Conservation (phyloP, 805 yeast genomes). For the Candida schatavii region DNA sequence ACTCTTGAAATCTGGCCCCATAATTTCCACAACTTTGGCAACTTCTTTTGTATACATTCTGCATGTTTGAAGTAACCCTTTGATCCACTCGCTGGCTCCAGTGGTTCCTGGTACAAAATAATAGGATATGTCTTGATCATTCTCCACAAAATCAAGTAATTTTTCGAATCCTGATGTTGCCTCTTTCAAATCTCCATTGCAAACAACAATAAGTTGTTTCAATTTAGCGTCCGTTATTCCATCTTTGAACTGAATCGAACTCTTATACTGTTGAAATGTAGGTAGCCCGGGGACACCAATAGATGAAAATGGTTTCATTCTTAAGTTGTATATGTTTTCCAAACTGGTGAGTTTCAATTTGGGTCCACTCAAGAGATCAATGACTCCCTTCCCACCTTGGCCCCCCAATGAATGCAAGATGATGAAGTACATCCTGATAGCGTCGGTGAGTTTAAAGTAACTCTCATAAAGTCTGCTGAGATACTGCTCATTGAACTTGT, state of each 20-base stretch:
- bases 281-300: constrained; percentile 78
- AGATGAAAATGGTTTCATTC: constrained; percentile 77
- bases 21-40: constrained; percentile 3
- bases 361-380: constrained; percentile 25
- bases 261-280: constrained; percentile 36
- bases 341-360: constrained; percentile 19
- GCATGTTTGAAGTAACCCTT: not conserved
- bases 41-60: not conserved
- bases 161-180: not conserved
- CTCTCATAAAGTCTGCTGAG: constrained; percentile 17
- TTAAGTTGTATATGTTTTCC: constrained; percentile 36
- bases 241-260: constrained; percentile 10
- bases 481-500: constrained; percentile 20
- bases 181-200: constrained; percentile 4
- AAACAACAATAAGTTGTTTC: constrained; percentile 4
- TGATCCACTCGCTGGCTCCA: not conserved
- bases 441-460: constrained; percentile 18
- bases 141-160: constrained; percentile 4
- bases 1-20: constrained; percentile 3
- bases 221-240: not conserved
- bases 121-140: not conserved
- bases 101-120: not conserved
- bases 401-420: constrained; percentile 16
- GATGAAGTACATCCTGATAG: constrained; percentile 15
- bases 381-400: constrained; percentile 5